These are phyloP conservation scores for Kernera saxatilis DNA, from an alignment of 345 rosid species.

Conservation along the genomic window DNA sequence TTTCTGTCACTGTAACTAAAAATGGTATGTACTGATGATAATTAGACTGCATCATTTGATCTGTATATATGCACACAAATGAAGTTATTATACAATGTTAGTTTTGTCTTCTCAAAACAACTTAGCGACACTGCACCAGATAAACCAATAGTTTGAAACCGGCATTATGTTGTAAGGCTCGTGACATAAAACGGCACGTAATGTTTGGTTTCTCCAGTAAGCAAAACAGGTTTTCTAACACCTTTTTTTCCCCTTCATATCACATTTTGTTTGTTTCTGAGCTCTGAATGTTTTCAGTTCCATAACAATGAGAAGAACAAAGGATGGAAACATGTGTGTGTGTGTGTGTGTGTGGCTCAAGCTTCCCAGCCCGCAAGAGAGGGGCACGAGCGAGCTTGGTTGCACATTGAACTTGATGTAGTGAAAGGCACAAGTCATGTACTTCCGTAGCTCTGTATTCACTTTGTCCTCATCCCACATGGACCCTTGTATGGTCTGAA, in stretches of 20 bases:
- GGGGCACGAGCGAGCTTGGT: not conserved
- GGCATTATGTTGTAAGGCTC: not conserved
- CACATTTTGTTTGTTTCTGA: not conserved
- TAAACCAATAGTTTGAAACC: not conserved
- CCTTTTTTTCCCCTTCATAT: not conserved
- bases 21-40: slow-evolving; percentile 14
- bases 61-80: slow-evolving; percentile 11
- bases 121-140: not conserved
- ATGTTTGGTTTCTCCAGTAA: slow-evolving; percentile 3
- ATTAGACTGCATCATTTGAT: slow-evolving; percentile 1
- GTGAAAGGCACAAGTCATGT: too few relatives aligned
- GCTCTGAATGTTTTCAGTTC: not conserved
- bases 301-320: not conserved
- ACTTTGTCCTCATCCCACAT: too few relatives aligned
- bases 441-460: too few relatives aligned
- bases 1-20: slow-evolving; percentile 7
- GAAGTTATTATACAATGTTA: slow-evolving; percentile 13
- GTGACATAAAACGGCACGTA: not conserved
- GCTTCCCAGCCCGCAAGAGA: not conserved
- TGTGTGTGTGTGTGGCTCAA: not conserved
- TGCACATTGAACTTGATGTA: too few relatives aligned
- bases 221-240: not conserved
- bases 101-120: slow-evolving; percentile 2
- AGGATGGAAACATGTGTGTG: not conserved
- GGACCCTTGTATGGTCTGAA: too few relatives aligned